These are phyloP conservation scores for Penicillium sp. DNA, from an alignment of 2,329 filamentous ascomycete genomes.

Conservation along the genomic window DNA sequence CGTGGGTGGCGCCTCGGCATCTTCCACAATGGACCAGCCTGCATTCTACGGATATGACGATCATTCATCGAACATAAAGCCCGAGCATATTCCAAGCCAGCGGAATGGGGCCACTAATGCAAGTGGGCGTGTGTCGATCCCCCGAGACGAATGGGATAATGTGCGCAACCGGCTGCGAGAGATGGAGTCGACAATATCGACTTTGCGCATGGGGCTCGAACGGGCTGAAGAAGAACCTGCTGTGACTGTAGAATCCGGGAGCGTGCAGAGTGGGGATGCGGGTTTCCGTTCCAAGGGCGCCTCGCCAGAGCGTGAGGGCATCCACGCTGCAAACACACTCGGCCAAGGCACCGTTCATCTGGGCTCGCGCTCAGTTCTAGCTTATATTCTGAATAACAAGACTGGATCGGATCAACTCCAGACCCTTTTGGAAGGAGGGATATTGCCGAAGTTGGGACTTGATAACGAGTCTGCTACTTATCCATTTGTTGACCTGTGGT, in stretches of 20 bases:
- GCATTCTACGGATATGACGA: constrained; percentile 20
- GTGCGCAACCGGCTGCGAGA: constrained; percentile 43
- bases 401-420: constrained; percentile 51
- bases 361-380: constrained; percentile 62
- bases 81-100: constrained; percentile 20
- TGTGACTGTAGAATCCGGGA: constrained; percentile 29
- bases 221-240: constrained; percentile 33
- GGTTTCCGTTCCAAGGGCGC: constrained; percentile 33
- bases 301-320: constrained; percentile 53
- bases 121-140: constrained; percentile 36
- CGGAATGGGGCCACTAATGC: constrained; percentile 12
- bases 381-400: constrained; percentile 59
- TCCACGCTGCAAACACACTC: constrained; percentile 61
- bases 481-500: constrained; percentile 66
- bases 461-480: constrained; percentile 67
- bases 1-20: constrained; percentile 11
- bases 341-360: constrained; percentile 63
- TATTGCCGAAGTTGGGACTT: constrained; percentile 62
- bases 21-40: constrained; percentile 9
- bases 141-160: constrained; percentile 48
- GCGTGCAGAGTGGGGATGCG: constrained; percentile 33
- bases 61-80: constrained; percentile 23
- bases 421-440: constrained; percentile 61
- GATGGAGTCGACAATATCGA: constrained; percentile 45
- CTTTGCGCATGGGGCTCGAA: constrained; percentile 41